phyloP scores from a whole-genome alignment of 2,329 filamentous ascomycete species.

The Neospermospora avenae region DNA sequence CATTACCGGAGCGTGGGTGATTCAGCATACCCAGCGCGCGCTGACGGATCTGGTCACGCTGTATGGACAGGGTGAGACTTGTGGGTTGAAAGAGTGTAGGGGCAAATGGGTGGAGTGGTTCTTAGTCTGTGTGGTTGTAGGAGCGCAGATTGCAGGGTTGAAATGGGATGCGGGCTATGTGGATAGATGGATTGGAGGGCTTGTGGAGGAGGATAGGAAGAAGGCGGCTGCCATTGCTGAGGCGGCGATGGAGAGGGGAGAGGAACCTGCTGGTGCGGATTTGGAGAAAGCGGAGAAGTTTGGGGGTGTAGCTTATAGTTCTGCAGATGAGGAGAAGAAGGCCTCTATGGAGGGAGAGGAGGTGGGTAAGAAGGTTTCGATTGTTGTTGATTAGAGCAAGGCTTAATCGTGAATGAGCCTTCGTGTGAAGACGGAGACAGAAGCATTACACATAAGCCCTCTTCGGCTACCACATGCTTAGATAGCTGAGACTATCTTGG shows the following conservation, averaged over 20 bases:
- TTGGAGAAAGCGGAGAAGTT: neutral
- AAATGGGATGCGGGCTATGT: slow-evolving; percentile 15
- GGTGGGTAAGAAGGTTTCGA: neutral
- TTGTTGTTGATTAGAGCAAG: neutral
- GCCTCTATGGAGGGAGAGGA: neutral
- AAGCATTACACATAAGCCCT: too few relatives aligned
- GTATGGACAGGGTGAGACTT: neutral
- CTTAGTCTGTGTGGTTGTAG: slow-evolving; percentile 7
- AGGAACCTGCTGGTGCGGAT: neutral
- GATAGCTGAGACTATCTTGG: too few relatives aligned
- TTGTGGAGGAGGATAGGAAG: neutral
- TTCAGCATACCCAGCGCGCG: neutral
- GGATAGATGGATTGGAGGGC: slow-evolving; percentile 10
- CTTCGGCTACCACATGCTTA: too few relatives aligned
- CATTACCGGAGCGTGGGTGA: neutral
- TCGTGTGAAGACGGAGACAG: too few relatives aligned
- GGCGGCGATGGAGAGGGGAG: slow-evolving; percentile 6
- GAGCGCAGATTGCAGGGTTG: slow-evolving; percentile 4
- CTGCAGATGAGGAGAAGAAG: slow-evolving; percentile 5
- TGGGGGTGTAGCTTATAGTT: neutral
- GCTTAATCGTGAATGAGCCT: neutral
- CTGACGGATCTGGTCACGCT: neutral
- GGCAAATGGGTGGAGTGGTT: slow-evolving; percentile 10
- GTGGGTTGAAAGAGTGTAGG: slow-evolving; percentile 10
- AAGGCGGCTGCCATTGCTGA: neutral